These are phyloP conservation scores for Pascua sp. DNA, from an alignment of 1,284 basidiomycete species.

Conservation along the genomic window DNA sequence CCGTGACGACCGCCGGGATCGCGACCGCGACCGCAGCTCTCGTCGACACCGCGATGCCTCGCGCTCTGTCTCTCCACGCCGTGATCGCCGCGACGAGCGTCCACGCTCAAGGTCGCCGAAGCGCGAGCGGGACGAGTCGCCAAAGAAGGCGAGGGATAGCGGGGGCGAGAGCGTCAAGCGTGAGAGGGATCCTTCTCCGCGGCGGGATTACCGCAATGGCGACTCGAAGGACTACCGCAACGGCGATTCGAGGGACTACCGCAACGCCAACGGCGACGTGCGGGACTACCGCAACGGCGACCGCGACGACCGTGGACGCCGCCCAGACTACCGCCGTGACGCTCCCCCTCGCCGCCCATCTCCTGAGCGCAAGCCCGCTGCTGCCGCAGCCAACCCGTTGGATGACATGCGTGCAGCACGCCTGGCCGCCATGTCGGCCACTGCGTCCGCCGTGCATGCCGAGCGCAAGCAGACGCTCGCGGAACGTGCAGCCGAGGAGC, in stretches of 20 bases:
- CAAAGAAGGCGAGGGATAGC: neutral
- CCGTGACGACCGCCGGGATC: slow-evolving; percentile 7
- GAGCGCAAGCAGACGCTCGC: slow-evolving; percentile 36
- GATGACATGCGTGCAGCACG: slow-evolving; percentile 70
- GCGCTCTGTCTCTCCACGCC: slow-evolving; percentile 1
- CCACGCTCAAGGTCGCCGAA: slow-evolving; percentile 1
- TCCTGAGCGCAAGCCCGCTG: slow-evolving; percentile 17
- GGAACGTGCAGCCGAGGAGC: slow-evolving; percentile 34
- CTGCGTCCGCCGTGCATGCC: slow-evolving; percentile 59
- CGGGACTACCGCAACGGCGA: slow-evolving; percentile 1
- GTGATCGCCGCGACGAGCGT: slow-evolving; percentile 23
- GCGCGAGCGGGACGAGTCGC: slow-evolving; percentile 1
- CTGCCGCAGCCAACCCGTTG: slow-evolving; percentile 18
- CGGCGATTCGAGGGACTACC: neutral
- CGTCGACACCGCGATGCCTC: slow-evolving; percentile 1
- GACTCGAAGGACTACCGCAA: neutral
- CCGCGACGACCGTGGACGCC: slow-evolving; percentile 28
- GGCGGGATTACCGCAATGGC: neutral
- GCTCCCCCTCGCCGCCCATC: slow-evolving; percentile 25
- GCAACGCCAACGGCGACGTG: neutral
- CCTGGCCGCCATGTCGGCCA: slow-evolving; percentile 76
- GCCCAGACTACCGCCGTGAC: slow-evolving; percentile 16
- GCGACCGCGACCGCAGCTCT: slow-evolving; percentile 2
- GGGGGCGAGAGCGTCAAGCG: neutral
- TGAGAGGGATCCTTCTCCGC: neutral